Evolutionary conservation across 352 stramenopile genomes (phyloP).

Genomic region (Nothophytophthora sp.): DNA sequence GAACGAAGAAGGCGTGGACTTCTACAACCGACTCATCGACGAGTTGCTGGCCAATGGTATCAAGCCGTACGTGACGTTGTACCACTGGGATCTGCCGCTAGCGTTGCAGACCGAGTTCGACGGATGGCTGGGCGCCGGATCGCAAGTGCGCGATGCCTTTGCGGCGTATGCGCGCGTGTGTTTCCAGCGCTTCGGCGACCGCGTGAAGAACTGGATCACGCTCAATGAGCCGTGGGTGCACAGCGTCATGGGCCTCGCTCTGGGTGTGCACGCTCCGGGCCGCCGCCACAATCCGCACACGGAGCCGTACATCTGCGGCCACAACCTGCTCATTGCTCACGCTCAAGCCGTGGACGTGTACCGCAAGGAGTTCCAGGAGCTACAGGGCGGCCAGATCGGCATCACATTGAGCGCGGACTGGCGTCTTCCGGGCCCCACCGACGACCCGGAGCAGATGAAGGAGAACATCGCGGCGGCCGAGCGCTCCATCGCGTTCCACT

Average conservation of each 20-base stretch:
- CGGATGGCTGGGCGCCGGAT: conserved; percentile 46
- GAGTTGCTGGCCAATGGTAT: conserved; percentile 84
- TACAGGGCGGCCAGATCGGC: conserved; percentile 83
- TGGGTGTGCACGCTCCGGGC: conserved; percentile 85
- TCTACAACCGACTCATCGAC: conserved; percentile 93
- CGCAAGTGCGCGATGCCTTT: conserved; percentile 65
- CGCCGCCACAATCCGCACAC: conserved; percentile 39
- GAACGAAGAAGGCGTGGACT: conserved; percentile 86
- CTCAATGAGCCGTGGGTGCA: conserved; percentile 92
- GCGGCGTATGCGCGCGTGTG: conserved; percentile 89
- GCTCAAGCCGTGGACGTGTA: conserved; percentile 86
- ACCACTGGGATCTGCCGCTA: conserved; percentile 96
- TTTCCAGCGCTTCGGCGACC: conserved; percentile 91
- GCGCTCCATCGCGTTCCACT: conserved; percentile 84
- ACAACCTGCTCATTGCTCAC: conserved; percentile 92
- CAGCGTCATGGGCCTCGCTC: conserved; percentile 86
- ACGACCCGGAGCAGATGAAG: conserved; percentile 51
- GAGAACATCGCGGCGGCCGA: conserved; percentile 66
- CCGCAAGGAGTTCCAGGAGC: conserved; percentile 69
- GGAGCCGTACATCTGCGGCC: conserved; percentile 85
- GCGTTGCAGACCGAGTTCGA: conserved; percentile 81
- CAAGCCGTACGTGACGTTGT: conserved; percentile 92
- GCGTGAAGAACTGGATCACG: conserved; percentile 94
- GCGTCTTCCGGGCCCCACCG: conserved; percentile 66
- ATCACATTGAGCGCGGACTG: conserved; percentile 93